These are phyloP conservation scores for Lathyrus oleraceus DNA, from an alignment of 306 rosid genomes.

Conservation along the genomic window DNA sequence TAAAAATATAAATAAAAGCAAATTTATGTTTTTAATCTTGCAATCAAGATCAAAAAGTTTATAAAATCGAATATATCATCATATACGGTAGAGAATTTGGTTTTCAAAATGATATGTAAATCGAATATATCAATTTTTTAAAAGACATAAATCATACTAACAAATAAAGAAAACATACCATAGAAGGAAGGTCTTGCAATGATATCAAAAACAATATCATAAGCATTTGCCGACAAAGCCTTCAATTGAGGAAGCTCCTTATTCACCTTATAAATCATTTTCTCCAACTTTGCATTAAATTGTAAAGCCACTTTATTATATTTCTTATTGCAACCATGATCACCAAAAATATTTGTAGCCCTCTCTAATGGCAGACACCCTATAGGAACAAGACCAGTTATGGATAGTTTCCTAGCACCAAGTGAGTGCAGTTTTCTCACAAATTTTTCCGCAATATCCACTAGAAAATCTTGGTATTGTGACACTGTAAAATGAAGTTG, in stretches of 20 bases:
- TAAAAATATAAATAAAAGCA: too few species aligned
- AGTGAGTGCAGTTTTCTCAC: constrained; percentile 36
- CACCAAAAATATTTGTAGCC: constrained; percentile 12
- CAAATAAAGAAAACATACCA: constrained; percentile 29
- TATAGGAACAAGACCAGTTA: constrained; percentile 39
- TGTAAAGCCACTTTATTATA: constrained; percentile 39
- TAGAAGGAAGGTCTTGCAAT: constrained; percentile 34
- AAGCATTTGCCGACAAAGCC: constrained; percentile 23
- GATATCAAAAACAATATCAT: constrained; percentile 15
- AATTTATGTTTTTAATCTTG: too few species aligned
- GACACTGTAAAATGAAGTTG: constrained; percentile 29
- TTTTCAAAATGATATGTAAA: too few species aligned
- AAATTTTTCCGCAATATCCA: constrained; percentile 34
- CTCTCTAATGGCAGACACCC: constrained; percentile 50
- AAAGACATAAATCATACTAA: too few species aligned
- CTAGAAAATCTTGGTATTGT: constrained; percentile 43
- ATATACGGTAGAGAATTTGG: too few species aligned
- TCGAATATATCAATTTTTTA: too few species aligned
- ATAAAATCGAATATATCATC: too few species aligned
- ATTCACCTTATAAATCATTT: constrained; percentile 23
- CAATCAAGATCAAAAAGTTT: too few species aligned
- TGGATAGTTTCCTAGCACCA: constrained; percentile 38
- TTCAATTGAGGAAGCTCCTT: constrained; percentile 32
- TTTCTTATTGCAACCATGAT: constrained; percentile 37
- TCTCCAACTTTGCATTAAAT: constrained; percentile 39